A percentile compares a stretch with the other conserved stretches of the same genome.
These are phyloP conservation scores for Calonectria pseudoreteaudii DNA, from an alignment of 2,329 filamentous ascomycete species.

Conservation along the genomic window DNA sequence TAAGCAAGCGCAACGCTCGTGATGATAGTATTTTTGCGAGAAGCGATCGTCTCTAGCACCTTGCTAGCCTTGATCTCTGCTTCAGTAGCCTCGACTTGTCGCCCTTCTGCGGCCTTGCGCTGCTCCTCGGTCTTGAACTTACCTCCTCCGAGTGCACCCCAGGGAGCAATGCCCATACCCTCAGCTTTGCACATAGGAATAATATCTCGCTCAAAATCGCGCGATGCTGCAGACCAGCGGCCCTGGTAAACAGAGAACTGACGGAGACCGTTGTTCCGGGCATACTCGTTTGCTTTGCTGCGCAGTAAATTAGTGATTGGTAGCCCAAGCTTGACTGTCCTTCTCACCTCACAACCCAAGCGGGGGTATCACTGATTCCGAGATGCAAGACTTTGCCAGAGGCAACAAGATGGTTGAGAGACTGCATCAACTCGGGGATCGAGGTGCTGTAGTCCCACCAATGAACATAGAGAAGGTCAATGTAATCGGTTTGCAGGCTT, in stretches of 20 bases:
- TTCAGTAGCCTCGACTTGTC: conserved; percentile 56
- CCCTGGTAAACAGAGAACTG: conserved; percentile 70
- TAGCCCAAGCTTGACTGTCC: neutral
- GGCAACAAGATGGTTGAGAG: conserved; percentile 69
- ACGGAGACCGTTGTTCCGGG: conserved; percentile 75
- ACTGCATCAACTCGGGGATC: conserved; percentile 76
- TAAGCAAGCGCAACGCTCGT: conserved; percentile 75
- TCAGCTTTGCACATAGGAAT: conserved; percentile 57
- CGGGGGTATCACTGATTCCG: conserved; percentile 76
- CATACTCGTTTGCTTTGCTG: conserved; percentile 75
- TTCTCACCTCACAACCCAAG: conserved; percentile 70
- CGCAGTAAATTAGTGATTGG: conserved; percentile 19
- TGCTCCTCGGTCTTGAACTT: conserved; percentile 56
- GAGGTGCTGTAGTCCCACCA: conserved; percentile 78
- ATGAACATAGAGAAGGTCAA: conserved; percentile 75
- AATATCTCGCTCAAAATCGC: conserved; percentile 57
- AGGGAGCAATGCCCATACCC: conserved; percentile 67
- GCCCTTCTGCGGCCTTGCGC: conserved; percentile 50
- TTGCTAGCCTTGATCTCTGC: conserved; percentile 64
- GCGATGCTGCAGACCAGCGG: conserved; percentile 52
- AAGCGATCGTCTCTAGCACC: conserved; percentile 62
- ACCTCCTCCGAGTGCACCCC: conserved; percentile 67
- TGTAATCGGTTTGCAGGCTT: conserved; percentile 75
- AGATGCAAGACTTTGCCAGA: conserved; percentile 74
- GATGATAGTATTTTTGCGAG: conserved; percentile 55